Base-by-base conservation (phyloP, 306 rosid genomes). In the Medicago lupulina region DNA sequence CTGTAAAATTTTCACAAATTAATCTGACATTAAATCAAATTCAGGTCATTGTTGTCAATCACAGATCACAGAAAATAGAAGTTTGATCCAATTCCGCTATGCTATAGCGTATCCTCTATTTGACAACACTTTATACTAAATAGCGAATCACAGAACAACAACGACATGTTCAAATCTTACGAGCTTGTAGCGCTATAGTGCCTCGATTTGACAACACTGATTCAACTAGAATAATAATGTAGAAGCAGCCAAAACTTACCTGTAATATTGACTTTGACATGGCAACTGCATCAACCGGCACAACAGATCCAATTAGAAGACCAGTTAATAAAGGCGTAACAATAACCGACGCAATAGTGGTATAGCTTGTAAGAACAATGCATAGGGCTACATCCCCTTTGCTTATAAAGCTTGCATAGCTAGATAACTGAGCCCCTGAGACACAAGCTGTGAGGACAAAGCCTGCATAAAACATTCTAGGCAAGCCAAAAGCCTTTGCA, bases 261-360 rank as follows among this genome's bases (percentile, higher is more conserved):
- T 95, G 97, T 78, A 95, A 80, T 79, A 95, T 95, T 59, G 99
- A 95, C 88, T 90, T 95, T 36, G 99, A 86, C 97, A 95, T 95
- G 80, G 97, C 96, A 80, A 89, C 84, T 21, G 99, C 88, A 79
- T 95, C 96, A 79, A 95, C 97, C 0, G 99, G 97, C 80, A 95
- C 93, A 60, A 95, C 92, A 34, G 99, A 95, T 38, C 97, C 97
- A 75, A 95, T 88, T 58, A 90, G 72, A 77, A 90, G 86, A 73
- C 97, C 96, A 3, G 96, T 89, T 72, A 95, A 82, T 8, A 92
- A 59, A 44, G 99, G 99, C 5, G 99, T 95, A 28, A 85, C 17
- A 49, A 95, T 79, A 68, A 95, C 97, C 0, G 99, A 95, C 28
- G 97, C 93, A 62, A 95, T 77, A 67, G 99, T 95, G 74, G 93